phyloP scores from a whole-genome alignment of 164 flowering plant species.

The Euptelea pleiosperma region DNA sequence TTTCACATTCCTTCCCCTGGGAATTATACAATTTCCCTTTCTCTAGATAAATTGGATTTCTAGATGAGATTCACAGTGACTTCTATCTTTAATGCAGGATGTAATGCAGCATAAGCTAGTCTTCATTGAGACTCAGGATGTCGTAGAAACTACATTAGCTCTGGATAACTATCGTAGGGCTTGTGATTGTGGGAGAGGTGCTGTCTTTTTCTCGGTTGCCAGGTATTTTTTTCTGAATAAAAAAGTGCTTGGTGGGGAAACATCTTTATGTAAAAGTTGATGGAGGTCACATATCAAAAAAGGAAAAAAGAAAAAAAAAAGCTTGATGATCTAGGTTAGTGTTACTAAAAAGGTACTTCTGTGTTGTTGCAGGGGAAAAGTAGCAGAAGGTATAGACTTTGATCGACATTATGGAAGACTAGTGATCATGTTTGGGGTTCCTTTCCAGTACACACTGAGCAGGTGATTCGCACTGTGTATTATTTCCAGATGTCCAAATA shows the following conservation, averaged over 20 bases:
- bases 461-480: constrained; percentile 40
- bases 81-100: constrained; percentile 49
- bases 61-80: neutral
- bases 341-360: neutral
- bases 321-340: neutral
- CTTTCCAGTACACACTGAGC: constrained; percentile 97
- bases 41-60: neutral
- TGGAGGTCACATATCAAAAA: neutral
- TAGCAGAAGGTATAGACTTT: constrained; percentile 99
- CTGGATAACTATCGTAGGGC: constrained; percentile 96
- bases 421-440: constrained; percentile 98
- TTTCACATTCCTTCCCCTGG: neutral
- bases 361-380: constrained; percentile 80
- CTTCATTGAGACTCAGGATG: constrained; percentile 98
- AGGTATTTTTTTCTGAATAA: constrained; percentile 41
- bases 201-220: constrained; percentile 98
- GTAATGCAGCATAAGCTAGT: constrained; percentile 98
- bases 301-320: neutral
- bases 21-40: neutral
- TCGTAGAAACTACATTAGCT: constrained; percentile 97
- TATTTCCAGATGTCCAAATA: neutral
- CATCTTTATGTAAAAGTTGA: neutral
- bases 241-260: neutral
- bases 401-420: constrained; percentile 99
- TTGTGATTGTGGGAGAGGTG: constrained; percentile 99